A percentile compares a stretch with the other conserved stretches of the same genome.
Evolutionary conservation across 192 early-diverging fungal genomes (phyloP).

Genomic region (Oehlia diaphana): DNA sequence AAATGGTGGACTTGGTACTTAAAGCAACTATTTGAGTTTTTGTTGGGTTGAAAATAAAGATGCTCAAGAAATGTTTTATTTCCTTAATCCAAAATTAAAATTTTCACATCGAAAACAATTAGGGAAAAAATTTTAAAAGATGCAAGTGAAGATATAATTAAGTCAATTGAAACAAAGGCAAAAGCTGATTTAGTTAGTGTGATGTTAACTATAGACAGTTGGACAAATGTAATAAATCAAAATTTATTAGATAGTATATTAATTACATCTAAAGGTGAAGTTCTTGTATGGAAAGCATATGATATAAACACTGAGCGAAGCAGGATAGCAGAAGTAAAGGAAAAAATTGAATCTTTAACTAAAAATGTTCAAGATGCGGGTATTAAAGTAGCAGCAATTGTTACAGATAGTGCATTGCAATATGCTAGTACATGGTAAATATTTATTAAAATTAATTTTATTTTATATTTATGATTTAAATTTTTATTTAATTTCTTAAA

Average conservation of each 20-base stretch:
- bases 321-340: neutral
- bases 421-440: too few relatives aligned
- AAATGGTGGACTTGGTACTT: too few relatives aligned
- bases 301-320: neutral
- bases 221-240: slow-evolving; percentile 13
- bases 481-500: neutral
- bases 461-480: too few relatives aligned
- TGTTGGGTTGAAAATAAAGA: too few relatives aligned
- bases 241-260: slow-evolving; percentile 6
- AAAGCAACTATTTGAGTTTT: too few relatives aligned
- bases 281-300: slow-evolving; percentile 4
- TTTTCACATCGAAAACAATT: neutral
- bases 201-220: neutral
- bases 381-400: too few relatives aligned
- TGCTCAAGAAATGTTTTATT: too few relatives aligned
- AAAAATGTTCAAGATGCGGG: too few relatives aligned
- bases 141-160: neutral
- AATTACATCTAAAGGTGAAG: slow-evolving; percentile 1
- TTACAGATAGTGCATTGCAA: too few relatives aligned
- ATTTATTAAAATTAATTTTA: neutral
- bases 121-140: neutral
- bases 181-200: neutral
- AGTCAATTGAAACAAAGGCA: neutral
- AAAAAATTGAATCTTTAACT: too few relatives aligned
- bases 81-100: too few relatives aligned